A percentile compares a stretch with the other conserved stretches of the same genome.
Conservation (phyloP, 2,329 filamentous ascomycete genomes). For the Phyllosticta capitalensis region DNA sequence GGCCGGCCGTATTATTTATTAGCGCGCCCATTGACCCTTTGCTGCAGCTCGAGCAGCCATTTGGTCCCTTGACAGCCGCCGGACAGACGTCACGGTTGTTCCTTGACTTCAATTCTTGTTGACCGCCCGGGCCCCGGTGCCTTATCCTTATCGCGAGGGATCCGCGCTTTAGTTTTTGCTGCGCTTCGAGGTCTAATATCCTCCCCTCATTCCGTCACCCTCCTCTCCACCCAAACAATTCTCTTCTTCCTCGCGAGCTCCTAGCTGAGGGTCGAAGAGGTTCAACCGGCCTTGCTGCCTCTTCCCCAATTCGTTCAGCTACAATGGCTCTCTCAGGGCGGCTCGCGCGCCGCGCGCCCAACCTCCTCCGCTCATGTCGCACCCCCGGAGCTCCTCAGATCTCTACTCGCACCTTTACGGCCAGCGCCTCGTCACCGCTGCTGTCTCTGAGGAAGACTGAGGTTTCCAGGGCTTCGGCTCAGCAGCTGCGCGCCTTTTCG, state of each 20-base stretch:
- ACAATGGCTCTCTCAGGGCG: slow-evolving; percentile 33
- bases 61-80: no score
- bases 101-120: neutral
- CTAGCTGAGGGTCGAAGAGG: slow-evolving; percentile 10
- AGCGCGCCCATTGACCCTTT: neutral
- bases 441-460: slow-evolving; percentile 20
- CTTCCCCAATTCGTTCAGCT: slow-evolving; percentile 7
- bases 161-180: slow-evolving; percentile 9
- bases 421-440: slow-evolving; percentile 24
- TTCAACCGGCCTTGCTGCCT: slow-evolving; percentile 20
- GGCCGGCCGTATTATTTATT: slow-evolving; percentile 7
- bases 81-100: neutral
- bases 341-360: slow-evolving; percentile 31
- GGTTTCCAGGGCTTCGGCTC: slow-evolving; percentile 24
- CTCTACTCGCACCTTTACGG: slow-evolving; percentile 24
- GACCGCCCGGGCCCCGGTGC: neutral
- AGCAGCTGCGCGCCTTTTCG: slow-evolving; percentile 30
- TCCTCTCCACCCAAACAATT: neutral
- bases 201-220: slow-evolving; percentile 1
- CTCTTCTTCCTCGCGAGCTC: neutral
- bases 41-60: no score
- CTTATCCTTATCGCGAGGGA: slow-evolving; percentile 5
- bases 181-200: neutral
- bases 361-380: slow-evolving; percentile 25
- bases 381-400: slow-evolving; percentile 20